Evolutionary conservation across 805 yeast genomes (phyloP).

Genomic region (Teunomyces aglyptinius): DNA sequence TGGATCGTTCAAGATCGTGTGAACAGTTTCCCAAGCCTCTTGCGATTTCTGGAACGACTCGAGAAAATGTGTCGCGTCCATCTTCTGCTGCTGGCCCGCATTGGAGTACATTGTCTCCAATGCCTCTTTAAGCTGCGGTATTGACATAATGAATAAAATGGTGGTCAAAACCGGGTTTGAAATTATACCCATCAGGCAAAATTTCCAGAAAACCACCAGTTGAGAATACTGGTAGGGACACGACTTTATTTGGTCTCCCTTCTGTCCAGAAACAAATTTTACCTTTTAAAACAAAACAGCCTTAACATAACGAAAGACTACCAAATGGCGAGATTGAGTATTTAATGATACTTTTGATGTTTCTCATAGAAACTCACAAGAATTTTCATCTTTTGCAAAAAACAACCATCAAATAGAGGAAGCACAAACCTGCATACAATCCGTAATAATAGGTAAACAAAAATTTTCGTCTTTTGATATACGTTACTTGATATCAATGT

Average conservation of each 20-base stretch:
- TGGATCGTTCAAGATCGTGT: conserved; percentile 46
- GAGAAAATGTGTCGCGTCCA: conserved; percentile 52
- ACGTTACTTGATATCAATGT: conserved; percentile 12
- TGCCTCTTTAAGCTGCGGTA: conserved; percentile 40
- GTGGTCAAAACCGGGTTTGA: background rate
- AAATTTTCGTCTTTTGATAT: background rate
- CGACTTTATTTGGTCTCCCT: background rate
- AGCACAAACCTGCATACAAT: background rate
- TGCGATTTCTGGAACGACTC: conserved; percentile 81
- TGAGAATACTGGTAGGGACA: background rate
- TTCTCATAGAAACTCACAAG: no score
- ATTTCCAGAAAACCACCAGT: background rate
- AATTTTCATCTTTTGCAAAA: no score
- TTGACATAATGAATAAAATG: background rate
- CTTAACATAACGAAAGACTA: no score
- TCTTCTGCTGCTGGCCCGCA: conserved; percentile 44
- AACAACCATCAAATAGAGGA: no score
- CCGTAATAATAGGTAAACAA: background rate
- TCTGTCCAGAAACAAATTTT: no score
- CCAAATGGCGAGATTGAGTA: no score
- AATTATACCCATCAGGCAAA: background rate
- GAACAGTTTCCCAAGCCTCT: conserved; percentile 76
- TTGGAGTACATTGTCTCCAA: conserved; percentile 48
- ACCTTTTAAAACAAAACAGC: no score
- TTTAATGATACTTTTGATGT: no score